These are phyloP conservation scores for Boletales sp. DNA, from an alignment of 768 basidiomycete species.

Conservation along the genomic window DNA sequence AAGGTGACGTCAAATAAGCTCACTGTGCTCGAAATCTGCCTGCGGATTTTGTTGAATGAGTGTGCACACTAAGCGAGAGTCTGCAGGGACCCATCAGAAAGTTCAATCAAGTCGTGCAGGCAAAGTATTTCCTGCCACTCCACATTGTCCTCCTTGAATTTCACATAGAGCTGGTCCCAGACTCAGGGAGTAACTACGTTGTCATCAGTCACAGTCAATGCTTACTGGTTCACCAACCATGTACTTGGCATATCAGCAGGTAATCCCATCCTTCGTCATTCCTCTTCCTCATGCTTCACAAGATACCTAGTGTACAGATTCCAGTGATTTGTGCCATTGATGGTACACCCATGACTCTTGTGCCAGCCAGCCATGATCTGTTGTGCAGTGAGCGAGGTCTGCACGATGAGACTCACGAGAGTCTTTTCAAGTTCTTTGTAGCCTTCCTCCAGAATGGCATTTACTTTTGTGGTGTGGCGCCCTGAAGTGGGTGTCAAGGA, in stretches of 20 bases:
- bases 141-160: background rate
- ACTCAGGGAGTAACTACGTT: background rate
- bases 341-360: background rate
- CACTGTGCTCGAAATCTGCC: background rate
- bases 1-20: background rate
- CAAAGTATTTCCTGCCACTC: background rate
- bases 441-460: background rate
- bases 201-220: background rate
- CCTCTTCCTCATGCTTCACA: conserved; percentile 1
- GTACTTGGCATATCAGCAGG: background rate
- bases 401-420: background rate
- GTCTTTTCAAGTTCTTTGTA: background rate
- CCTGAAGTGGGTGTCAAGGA: background rate
- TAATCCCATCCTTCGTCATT: background rate
- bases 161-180: background rate
- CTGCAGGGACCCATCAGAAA: background rate
- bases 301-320: conserved; percentile 3
- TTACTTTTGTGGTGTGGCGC: background rate
- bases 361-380: conserved; percentile 5
- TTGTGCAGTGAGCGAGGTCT: background rate
- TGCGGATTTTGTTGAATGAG: background rate
- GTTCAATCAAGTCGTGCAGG: background rate
- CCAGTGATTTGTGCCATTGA: conserved; percentile 2
- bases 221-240: background rate
- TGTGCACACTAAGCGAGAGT: background rate